Conservation (phyloP, 371 early-diverging fungal species). For the Mortierella sp. region DNA sequence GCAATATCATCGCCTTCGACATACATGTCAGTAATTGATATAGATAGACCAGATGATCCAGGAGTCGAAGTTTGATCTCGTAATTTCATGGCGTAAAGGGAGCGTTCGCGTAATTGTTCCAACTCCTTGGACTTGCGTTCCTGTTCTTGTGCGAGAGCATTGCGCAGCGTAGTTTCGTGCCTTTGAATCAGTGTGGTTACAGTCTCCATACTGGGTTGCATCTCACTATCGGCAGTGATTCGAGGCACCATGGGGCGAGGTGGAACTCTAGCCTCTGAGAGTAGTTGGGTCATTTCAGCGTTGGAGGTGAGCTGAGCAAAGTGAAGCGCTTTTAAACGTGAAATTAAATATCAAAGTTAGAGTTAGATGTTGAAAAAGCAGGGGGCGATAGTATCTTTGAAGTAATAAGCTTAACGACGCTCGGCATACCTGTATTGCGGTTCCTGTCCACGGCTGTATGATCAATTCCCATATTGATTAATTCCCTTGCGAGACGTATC, state of each 20-base stretch:
- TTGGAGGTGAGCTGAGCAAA: slow-evolving; percentile 30
- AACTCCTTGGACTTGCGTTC: slow-evolving; percentile 23
- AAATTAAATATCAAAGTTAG: neutral
- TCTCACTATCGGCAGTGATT: neutral
- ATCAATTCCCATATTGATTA: slow-evolving; percentile 51
- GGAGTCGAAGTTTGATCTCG: slow-evolving; percentile 1
- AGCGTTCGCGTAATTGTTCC: slow-evolving; percentile 16
- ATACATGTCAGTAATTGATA: slow-evolving; percentile 5
- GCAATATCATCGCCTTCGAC: slow-evolving; percentile 19
- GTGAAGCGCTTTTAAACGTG: slow-evolving; percentile 22
- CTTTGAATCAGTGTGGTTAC: slow-evolving; percentile 23
- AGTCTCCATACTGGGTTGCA: slow-evolving; percentile 6
- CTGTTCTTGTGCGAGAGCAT: slow-evolving; percentile 11
- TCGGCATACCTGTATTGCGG: slow-evolving; percentile 39
- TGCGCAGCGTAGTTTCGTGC: slow-evolving; percentile 17
- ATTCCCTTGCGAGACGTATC: slow-evolving; percentile 23
- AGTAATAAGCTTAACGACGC: too few relatives aligned
- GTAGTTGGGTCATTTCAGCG: slow-evolving; percentile 14
- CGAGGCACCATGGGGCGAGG: slow-evolving; percentile 47
- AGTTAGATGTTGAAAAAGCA: neutral
- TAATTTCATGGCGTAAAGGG: slow-evolving; percentile 14
- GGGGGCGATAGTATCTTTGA: neutral
- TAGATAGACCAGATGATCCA: neutral
- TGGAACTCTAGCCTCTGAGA: slow-evolving; percentile 29
- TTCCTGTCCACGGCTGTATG: slow-evolving; percentile 49